phyloP scores from a whole-genome alignment of 2,329 filamentous ascomycete species.

The Colletotrichum destructivum region DNA sequence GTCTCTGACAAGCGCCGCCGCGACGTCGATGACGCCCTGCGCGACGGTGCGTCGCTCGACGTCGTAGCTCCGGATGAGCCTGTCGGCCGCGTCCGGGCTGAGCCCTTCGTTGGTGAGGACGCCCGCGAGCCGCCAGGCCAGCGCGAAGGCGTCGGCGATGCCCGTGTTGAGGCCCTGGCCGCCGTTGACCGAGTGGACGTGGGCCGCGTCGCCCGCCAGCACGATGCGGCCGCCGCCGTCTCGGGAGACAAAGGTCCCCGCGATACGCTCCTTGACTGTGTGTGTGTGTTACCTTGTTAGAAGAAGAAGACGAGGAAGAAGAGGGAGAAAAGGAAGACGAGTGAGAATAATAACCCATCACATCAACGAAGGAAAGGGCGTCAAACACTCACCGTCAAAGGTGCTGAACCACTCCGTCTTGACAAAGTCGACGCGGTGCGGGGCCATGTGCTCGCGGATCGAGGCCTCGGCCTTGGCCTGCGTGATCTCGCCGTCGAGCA shows the following conservation, averaged over 20 bases:
- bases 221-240: slow-evolving; percentile 60
- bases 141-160: slow-evolving; percentile 64
- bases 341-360: no score
- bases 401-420: slow-evolving; percentile 66
- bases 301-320: no score
- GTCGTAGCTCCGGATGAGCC: slow-evolving; percentile 60
- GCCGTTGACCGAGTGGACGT: slow-evolving; percentile 64
- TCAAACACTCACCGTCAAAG: slow-evolving; percentile 57
- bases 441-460: slow-evolving; percentile 60
- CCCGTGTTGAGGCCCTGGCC: slow-evolving; percentile 68
- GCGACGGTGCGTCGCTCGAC: slow-evolving; percentile 60
- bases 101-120: slow-evolving; percentile 47
- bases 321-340: no score
- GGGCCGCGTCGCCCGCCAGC: slow-evolving; percentile 65
- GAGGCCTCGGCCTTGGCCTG: slow-evolving; percentile 57
- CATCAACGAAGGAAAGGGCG: no score
- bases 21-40: slow-evolving; percentile 62
- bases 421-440: slow-evolving; percentile 58
- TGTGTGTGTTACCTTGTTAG: no score
- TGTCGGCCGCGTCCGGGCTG: slow-evolving; percentile 42
- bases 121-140: slow-evolving; percentile 66
- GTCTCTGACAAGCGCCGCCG: slow-evolving; percentile 61
- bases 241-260: slow-evolving; percentile 60
- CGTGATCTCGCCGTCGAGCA: slow-evolving; percentile 62
- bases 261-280: slow-evolving; percentile 66